Conservation (phyloP, 768 basidiomycete species). For the Suillus hirtellus region DNA sequence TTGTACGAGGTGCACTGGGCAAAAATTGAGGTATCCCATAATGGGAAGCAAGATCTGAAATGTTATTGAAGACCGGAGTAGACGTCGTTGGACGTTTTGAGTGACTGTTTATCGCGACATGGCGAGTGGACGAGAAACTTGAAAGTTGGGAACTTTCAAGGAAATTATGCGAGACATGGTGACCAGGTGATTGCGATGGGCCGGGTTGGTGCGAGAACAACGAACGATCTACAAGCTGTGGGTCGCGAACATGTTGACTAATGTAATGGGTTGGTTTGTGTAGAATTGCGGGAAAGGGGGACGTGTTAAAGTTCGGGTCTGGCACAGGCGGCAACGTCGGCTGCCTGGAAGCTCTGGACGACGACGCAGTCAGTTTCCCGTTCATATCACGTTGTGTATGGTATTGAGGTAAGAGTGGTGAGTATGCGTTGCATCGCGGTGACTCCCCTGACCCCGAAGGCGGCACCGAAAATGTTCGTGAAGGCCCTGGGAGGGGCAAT, state of each 20-base stretch:
- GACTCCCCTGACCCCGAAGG: conserved; percentile 22
- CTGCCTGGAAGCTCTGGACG: conserved; percentile 56
- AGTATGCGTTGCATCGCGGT: conserved; percentile 23
- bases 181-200: conserved; percentile 40
- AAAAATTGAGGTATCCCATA: conserved; percentile 78
- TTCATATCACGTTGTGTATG: conserved; percentile 35
- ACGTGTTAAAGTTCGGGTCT: conserved; percentile 25
- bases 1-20: conserved; percentile 66
- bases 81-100: conserved; percentile 69
- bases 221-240: conserved; percentile 44
- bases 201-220: conserved; percentile 36
- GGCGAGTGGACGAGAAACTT: conserved; percentile 45
- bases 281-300: conserved; percentile 49
- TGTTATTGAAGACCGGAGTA: conserved; percentile 59
- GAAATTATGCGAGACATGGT: conserved; percentile 36
- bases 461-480: conserved; percentile 33
- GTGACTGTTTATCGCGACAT: conserved; percentile 60
- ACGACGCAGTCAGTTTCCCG: conserved; percentile 44
- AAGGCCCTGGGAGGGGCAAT: conserved; percentile 24
- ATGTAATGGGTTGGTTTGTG: conserved; percentile 38
- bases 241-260: conserved; percentile 47
- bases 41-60: conserved; percentile 70
- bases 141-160: conserved; percentile 60
- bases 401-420: conserved; percentile 24
- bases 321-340: conserved; percentile 49